Base-by-base conservation (phyloP, 495 filamentous ascomycete genomes). In the Daldinia loculata region DNA sequence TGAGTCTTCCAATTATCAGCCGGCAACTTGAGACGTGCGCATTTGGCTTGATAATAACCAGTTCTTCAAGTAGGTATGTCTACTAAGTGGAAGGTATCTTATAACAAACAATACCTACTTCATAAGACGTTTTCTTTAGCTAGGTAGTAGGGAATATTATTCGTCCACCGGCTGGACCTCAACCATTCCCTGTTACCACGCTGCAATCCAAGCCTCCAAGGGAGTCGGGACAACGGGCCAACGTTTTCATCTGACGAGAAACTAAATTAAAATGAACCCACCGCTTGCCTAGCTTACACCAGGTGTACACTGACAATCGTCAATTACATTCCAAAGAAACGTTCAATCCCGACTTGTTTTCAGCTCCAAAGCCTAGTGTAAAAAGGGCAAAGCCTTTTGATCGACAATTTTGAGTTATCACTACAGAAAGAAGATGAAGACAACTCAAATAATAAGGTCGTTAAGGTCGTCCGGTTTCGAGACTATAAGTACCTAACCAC, bases 181-280 rank as follows among this genome's bases (percentile, higher is more conserved):
- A 12, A 38, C 61, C 51, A 58, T 61, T 68, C 34, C 70, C 61
- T 41, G 32, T 51, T 55, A 30, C 17, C 50, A 51, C 32, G 26
- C 53, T 45, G 32, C 50, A 63, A 48, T 53, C 34, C 34, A n/a
- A n/a, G n/a, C n/a, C n/a, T n/a, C n/a, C n/a, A 48, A 48, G 43
- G 43, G 56, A 58, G 56, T 56, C 61, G 61, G 64, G 24, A 64
- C 60, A 57, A 52, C 65, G 70, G 38, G 50, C 50, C 70, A 41
- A 63, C 50, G 38, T 56, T 22, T 58, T 60, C 63, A 62, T 59
- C 56, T 70, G 57, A 66, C 57, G 60, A 52, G 43, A 17, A 58
- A 66, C 30, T 60, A 50, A 60, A 60, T 60, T 60, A 60, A 60
- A 26, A 30, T 57, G 30, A 15, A 36, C 50, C 50, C 50, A 53